Percentiles rank a stretch among this genome's conserved stretches.
These are phyloP conservation scores for Aspergillus uvarum DNA, from an alignment of 2,329 filamentous ascomycete genomes.

Conservation along the genomic window DNA sequence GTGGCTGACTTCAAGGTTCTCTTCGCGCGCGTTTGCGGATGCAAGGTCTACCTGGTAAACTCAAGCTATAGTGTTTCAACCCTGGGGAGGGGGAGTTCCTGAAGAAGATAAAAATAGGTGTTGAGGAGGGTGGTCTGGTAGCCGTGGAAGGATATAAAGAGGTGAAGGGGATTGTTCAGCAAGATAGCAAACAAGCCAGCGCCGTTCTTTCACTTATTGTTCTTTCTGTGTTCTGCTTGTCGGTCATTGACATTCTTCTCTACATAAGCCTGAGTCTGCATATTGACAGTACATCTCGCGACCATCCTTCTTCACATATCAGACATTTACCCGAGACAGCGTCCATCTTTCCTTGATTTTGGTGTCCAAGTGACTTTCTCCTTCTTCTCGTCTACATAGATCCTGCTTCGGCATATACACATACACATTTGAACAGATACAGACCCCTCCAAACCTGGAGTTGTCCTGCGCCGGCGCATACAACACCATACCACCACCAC, in stretches of 20 bases:
- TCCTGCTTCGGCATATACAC: background rate
- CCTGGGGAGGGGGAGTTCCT: background rate
- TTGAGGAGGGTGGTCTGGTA: background rate
- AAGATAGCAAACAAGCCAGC: background rate
- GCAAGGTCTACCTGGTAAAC: background rate
- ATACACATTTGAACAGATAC: background rate
- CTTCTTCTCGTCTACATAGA: no score
- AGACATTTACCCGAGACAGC: no score
- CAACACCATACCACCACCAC: background rate
- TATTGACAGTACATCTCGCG: no score
- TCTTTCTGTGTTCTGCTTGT: no score
- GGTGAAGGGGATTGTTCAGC: background rate
- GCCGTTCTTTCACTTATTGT: background rate
- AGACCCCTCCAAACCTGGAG: background rate
- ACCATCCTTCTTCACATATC: background rate
- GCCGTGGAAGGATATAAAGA: background rate
- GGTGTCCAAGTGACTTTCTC: no score
- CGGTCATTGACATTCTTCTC: background rate
- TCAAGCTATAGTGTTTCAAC: background rate
- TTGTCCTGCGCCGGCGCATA: constrained; percentile 1
- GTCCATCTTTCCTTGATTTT: background rate
- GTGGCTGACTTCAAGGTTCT: background rate
- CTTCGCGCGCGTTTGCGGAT: background rate
- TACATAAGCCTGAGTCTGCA: background rate
- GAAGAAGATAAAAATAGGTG: constrained; percentile 9